Conservation (phyloP, 2,329 filamentous ascomycete genomes). For the Chaetoscypha palmicola region DNA sequence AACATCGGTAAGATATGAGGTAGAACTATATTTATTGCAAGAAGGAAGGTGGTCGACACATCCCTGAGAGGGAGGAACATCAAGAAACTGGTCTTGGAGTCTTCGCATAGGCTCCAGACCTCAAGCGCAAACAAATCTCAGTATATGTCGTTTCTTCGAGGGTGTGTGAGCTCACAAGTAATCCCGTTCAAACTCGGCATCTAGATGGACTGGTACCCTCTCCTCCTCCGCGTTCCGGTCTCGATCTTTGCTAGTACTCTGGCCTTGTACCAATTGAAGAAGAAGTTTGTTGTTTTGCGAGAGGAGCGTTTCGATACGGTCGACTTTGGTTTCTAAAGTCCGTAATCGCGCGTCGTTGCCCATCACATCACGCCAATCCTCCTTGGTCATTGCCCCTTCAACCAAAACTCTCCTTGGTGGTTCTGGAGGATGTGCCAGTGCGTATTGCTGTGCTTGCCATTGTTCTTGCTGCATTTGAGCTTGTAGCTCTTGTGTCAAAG, state of each 20-base stretch:
- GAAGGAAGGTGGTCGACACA: too few species aligned
- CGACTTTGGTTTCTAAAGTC: constrained; percentile 28
- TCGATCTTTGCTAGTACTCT: constrained; percentile 20
- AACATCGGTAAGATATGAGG: too few species aligned
- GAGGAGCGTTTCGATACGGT: constrained; percentile 29
- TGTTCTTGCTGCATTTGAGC: constrained; percentile 25
- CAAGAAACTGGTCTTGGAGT: constrained; percentile 27
- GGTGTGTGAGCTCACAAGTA: constrained; percentile 28
- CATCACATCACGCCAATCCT: constrained; percentile 31
- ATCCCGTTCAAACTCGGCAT: constrained; percentile 31
- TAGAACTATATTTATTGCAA: too few species aligned
- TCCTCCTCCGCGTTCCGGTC: constrained; percentile 22
- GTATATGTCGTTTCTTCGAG: constrained; percentile 10
- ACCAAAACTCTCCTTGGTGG: constrained; percentile 27
- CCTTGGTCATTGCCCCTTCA: constrained; percentile 29
- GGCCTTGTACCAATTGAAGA: constrained; percentile 25
- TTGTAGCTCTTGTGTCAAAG: constrained; percentile 22
- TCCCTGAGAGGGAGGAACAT: too few species aligned
- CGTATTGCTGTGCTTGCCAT: constrained; percentile 15
- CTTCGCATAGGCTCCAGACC: constrained; percentile 27
- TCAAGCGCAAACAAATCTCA: constrained; percentile 21
- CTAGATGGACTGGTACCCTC: constrained; percentile 30
- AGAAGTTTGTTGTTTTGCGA: constrained; percentile 30
- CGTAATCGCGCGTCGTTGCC: constrained; percentile 29
- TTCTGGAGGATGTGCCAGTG: constrained; percentile 19